These are phyloP conservation scores for Sapria himalayana DNA, from an alignment of 345 rosid genomes.

Conservation along the genomic window DNA sequence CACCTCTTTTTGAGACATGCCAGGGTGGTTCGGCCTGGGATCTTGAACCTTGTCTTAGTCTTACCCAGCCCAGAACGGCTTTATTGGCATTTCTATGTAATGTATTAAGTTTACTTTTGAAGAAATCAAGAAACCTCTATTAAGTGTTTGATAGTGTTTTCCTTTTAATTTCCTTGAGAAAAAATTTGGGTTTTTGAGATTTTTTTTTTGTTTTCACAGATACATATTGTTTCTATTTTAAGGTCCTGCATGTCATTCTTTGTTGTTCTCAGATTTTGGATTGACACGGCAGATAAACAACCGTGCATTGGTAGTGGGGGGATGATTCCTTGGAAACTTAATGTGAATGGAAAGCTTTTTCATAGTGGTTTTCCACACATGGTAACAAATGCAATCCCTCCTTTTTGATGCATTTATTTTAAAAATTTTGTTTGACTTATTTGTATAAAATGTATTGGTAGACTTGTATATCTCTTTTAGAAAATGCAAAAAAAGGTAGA, in stretches of 20 bases:
- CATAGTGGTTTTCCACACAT: slow-evolving; percentile 92
- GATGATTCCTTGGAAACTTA: slow-evolving; percentile 91
- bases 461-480: no score
- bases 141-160: no score
- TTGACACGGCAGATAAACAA: slow-evolving; percentile 95
- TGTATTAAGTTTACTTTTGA: no score
- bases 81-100: no score
- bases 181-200: not conserved
- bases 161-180: not conserved
- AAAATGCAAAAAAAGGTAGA: no score
- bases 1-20: no score
- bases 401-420: no score
- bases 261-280: slow-evolving; percentile 49
- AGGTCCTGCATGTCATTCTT: not conserved
- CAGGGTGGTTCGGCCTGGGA: no score
- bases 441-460: not conserved
- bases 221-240: slow-evolving; percentile 5
- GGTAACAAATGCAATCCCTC: slow-evolving; percentile 17
- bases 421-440: no score
- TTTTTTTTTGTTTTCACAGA: not conserved
- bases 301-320: slow-evolving; percentile 99
- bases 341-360: slow-evolving; percentile 75
- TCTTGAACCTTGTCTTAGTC: no score
- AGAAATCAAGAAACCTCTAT: no score
- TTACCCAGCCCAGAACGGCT: no score